Percentiles rank a stretch among this genome's conserved stretches.
These are phyloP conservation scores for Rhododendron ovatum DNA, from an alignment of 148 eudicot genomes.

Conservation along the genomic window DNA sequence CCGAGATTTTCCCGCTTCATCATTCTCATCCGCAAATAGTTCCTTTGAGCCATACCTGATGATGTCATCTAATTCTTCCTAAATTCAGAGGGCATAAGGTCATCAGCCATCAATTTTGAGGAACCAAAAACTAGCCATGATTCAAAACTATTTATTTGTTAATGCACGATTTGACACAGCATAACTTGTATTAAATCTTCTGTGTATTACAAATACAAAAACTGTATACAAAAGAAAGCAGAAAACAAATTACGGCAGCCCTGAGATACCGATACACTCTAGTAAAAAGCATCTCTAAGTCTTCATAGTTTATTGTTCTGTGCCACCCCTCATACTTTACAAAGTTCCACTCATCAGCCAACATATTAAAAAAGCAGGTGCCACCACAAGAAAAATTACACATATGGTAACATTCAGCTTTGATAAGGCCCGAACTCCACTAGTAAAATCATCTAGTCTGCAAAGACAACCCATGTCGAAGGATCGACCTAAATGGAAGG, in stretches of 20 bases:
- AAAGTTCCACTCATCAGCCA: not conserved
- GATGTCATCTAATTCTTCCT: constrained; percentile 99
- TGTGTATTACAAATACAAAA: not conserved
- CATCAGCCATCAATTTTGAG: constrained; percentile 5
- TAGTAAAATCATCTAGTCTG: not conserved
- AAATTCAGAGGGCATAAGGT: constrained; percentile 13
- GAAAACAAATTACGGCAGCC: not conserved
- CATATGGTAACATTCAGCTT: not conserved
- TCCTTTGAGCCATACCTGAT: constrained; percentile 96
- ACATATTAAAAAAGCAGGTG: not conserved
- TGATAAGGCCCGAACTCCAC: not conserved
- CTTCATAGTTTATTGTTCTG: not conserved
- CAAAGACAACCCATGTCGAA: not conserved
- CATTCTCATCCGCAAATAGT: constrained; percentile 90
- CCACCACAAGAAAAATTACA: not conserved
- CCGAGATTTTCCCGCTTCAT: constrained; percentile 87
- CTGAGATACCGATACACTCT: not conserved
- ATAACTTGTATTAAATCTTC: not conserved
- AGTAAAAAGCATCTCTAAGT: not conserved
- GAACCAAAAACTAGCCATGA: constrained; percentile 13
- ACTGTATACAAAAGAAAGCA: not conserved
- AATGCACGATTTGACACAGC: not conserved
- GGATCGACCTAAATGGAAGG: not conserved
- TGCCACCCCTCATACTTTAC: not conserved
- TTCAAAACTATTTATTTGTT: not conserved